Conservation (phyloP, 2,329 filamentous ascomycete genomes). For the Trichoderma sp. region DNA sequence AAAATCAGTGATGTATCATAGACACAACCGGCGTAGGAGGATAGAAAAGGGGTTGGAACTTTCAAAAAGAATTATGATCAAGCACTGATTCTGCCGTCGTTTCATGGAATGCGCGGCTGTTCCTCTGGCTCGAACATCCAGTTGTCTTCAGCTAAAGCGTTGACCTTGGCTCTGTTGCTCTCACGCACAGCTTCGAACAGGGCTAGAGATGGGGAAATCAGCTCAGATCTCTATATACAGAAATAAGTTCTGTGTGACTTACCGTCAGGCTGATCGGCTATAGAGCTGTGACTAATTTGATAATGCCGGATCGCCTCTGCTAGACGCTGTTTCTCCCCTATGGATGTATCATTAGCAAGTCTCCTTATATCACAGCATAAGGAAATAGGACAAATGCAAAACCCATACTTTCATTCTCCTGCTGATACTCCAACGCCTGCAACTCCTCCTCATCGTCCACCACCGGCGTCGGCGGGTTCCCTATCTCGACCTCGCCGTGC, state of each 20-base stretch:
- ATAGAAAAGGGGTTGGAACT: slow-evolving; percentile 12
- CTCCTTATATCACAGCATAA: background rate
- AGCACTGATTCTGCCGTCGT: slow-evolving; percentile 12
- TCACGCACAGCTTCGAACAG: slow-evolving; percentile 68
- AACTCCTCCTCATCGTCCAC: slow-evolving; percentile 58
- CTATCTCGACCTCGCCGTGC: slow-evolving; percentile 64
- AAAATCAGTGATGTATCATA: slow-evolving; percentile 31
- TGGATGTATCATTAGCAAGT: background rate
- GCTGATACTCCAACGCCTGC: slow-evolving; percentile 55
- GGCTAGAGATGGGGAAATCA: slow-evolving; percentile 48
- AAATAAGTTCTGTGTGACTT: slow-evolving; percentile 30
- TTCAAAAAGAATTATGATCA: background rate
- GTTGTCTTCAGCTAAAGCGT: slow-evolving; percentile 75
- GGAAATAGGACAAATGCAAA: background rate
- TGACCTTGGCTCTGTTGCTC: slow-evolving; percentile 71
- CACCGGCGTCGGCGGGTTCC: slow-evolving; percentile 55
- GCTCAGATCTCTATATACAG: too few species aligned
- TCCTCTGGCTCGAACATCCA: slow-evolving; percentile 87
- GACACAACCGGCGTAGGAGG: slow-evolving; percentile 29
- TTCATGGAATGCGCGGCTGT: slow-evolving; percentile 42
- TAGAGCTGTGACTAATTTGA: slow-evolving; percentile 55
- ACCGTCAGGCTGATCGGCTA: slow-evolving; percentile 68
- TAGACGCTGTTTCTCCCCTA: slow-evolving; percentile 61
- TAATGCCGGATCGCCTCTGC: slow-evolving; percentile 64
- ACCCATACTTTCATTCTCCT: slow-evolving; percentile 57